Evolutionary conservation across 2,329 filamentous ascomycete species (phyloP).

Genomic region (Raffaelea ambrosiae): DNA sequence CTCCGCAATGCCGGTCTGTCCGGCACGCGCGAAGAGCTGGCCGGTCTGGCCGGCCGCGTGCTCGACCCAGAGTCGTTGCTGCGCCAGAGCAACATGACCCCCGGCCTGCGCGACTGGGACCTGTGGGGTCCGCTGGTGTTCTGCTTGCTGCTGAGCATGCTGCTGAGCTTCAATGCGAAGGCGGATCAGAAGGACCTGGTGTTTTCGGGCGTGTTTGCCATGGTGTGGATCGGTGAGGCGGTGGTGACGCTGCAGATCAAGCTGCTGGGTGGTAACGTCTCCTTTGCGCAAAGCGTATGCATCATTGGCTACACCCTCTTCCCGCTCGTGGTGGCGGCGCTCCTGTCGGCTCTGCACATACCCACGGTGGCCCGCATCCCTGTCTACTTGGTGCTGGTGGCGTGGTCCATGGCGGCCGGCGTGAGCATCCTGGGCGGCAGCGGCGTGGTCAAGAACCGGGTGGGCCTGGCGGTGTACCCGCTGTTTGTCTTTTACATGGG

Average conservation of each 20-base stretch:
- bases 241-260: constrained; percentile 98
- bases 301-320: constrained; percentile 99
- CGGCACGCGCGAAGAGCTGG: constrained; percentile 54
- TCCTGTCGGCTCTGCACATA: constrained; percentile 76
- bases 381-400: constrained; percentile 78
- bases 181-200: constrained; percentile 77
- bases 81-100: constrained; percentile 65
- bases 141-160: constrained; percentile 77
- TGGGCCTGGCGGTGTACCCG: constrained; percentile 89
- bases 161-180: constrained; percentile 75
- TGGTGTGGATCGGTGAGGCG: constrained; percentile 94
- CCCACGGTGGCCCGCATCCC: constrained; percentile 78
- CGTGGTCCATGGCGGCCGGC: constrained; percentile 90
- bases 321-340: constrained; percentile 84
- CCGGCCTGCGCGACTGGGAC: constrained; percentile 92
- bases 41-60: constrained; percentile 51
- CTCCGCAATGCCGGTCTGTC: constrained; percentile 49
- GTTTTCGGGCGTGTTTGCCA: constrained; percentile 92
- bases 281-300: constrained; percentile 94
- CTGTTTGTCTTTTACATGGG: constrained; percentile 92
- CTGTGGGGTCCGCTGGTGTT: constrained; percentile 96
- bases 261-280: constrained; percentile 94
- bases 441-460: constrained; percentile 89
- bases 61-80: constrained; percentile 56
- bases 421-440: constrained; percentile 94